These are phyloP conservation scores for Hypoxylon sp. DNA, from an alignment of 2,329 filamentous ascomycete genomes.

Conservation along the genomic window DNA sequence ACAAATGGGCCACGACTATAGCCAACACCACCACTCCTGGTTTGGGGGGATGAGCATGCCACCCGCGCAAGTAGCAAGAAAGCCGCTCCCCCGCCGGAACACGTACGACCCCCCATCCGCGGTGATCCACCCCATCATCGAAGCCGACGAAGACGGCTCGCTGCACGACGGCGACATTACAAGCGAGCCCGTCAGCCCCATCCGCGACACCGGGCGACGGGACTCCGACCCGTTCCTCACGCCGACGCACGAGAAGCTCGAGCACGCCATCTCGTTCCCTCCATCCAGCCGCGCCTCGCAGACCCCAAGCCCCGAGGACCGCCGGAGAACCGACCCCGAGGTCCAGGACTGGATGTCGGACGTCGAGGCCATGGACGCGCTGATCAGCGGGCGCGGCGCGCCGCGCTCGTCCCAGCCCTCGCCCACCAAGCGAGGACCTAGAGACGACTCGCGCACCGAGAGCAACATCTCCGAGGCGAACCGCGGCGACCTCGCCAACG, in stretches of 20 bases:
- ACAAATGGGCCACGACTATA: slow-evolving; percentile 52
- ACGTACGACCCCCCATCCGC: slow-evolving; percentile 50
- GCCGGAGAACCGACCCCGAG: slow-evolving; percentile 61
- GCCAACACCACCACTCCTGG: slow-evolving; percentile 50
- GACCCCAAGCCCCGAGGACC: slow-evolving; percentile 61
- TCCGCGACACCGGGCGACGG: slow-evolving; percentile 44
- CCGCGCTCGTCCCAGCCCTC: slow-evolving; percentile 47
- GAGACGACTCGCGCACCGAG: slow-evolving; percentile 67
- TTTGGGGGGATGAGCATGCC: slow-evolving; percentile 43
- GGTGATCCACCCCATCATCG: slow-evolving; percentile 71
- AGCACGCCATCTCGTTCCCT: slow-evolving; percentile 49
- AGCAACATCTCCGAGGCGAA: slow-evolving; percentile 71
- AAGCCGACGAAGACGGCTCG: slow-evolving; percentile 68
- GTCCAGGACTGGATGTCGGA: slow-evolving; percentile 72
- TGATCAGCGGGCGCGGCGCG: slow-evolving; percentile 63
- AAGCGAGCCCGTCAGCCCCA: slow-evolving; percentile 48
- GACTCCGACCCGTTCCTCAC: slow-evolving; percentile 67
- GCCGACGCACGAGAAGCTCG: slow-evolving; percentile 53
- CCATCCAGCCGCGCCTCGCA: slow-evolving; percentile 55
- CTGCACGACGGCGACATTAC: slow-evolving; percentile 55
- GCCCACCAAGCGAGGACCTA: slow-evolving; percentile 35
- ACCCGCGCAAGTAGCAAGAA: slow-evolving; percentile 46
- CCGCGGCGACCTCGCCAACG: slow-evolving; percentile 59
- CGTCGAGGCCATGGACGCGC: slow-evolving; percentile 67
- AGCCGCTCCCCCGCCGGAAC: slow-evolving; percentile 50